Percentiles rank a stretch among this genome's conserved stretches.
These are phyloP conservation scores for Corylus heterophylla DNA, from an alignment of 306 rosid genomes.

Conservation along the genomic window DNA sequence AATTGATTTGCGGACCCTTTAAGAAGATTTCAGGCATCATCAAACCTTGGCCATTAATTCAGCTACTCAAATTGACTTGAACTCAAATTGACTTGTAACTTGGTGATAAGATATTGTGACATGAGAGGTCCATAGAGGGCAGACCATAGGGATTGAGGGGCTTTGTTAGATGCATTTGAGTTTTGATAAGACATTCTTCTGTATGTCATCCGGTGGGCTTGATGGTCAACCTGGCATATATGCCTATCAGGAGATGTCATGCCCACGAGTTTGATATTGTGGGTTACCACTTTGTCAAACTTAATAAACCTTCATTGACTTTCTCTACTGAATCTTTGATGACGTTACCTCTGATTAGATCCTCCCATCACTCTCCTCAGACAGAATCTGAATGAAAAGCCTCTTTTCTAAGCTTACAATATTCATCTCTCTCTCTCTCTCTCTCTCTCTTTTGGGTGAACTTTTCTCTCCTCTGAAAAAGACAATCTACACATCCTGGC, in stretches of 20 bases:
- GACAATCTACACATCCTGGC: neutral
- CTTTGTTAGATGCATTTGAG: slow-evolving; percentile 30
- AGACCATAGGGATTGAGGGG: slow-evolving; percentile 33
- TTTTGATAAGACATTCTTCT: slow-evolving; percentile 64
- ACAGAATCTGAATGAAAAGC: slow-evolving; percentile 63
- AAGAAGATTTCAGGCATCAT: slow-evolving; percentile 11
- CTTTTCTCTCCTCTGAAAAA: neutral
- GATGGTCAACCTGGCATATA: slow-evolving; percentile 47
- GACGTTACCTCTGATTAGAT: slow-evolving; percentile 68
- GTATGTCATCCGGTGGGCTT: slow-evolving; percentile 16
- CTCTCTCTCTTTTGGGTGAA: neutral
- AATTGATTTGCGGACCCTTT: too few species aligned
- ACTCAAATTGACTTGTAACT: slow-evolving; percentile 40
- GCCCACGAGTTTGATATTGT: slow-evolving; percentile 32
- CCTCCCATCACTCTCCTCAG: slow-evolving; percentile 51
- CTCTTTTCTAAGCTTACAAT: slow-evolving; percentile 31
- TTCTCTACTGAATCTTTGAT: slow-evolving; percentile 39
- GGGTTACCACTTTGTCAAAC: slow-evolving; percentile 32
- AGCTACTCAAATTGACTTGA: slow-evolving; percentile 40
- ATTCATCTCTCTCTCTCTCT: neutral
- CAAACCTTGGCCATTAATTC: slow-evolving; percentile 38
- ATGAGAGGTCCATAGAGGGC: slow-evolving; percentile 36
- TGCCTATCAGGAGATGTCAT: slow-evolving; percentile 25
- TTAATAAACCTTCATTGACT: slow-evolving; percentile 61
- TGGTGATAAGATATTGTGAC: slow-evolving; percentile 40